Conservation (phyloP, 208 protist genomes). For the Wallacemonas sp. region DNA sequence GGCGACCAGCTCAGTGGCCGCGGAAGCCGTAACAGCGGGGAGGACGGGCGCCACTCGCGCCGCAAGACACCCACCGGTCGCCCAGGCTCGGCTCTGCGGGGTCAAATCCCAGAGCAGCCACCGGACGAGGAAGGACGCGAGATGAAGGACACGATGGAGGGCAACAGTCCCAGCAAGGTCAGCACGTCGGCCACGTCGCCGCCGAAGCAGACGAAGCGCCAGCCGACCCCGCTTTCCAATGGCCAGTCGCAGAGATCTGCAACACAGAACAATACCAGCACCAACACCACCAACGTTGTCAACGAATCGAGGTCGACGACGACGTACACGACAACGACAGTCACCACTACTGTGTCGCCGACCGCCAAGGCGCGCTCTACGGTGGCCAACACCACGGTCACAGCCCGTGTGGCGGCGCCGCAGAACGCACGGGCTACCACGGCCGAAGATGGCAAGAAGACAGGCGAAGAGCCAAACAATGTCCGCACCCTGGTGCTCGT, state of each 20-base stretch:
- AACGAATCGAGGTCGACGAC: background rate
- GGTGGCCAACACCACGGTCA: background rate
- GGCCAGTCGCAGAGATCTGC: background rate
- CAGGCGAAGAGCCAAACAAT: slow-evolving; percentile 33
- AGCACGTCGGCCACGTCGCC: background rate
- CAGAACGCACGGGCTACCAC: background rate
- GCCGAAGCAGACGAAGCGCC: background rate
- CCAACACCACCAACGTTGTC: background rate
- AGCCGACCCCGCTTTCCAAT: background rate
- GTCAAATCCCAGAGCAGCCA: slow-evolving; percentile 68
- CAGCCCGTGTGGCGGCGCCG: background rate
- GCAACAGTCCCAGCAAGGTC: background rate
- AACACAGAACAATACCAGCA: background rate
- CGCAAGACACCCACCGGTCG: slow-evolving; percentile 14
- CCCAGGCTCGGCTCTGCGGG: slow-evolving; percentile 45
- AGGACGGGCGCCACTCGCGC: slow-evolving; percentile 9
- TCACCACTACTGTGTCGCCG: background rate
- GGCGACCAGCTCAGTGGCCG: slow-evolving; percentile 12
- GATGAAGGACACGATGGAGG: slow-evolving; percentile 36
- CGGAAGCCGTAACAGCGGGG: background rate
- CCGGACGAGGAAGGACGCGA: slow-evolving; percentile 48
- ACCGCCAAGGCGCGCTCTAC: slow-evolving; percentile 4
- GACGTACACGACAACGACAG: background rate
- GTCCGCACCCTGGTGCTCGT: slow-evolving; percentile 67
- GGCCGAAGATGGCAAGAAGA: slow-evolving; percentile 1